Evolutionary conservation across 179 eudicot species (phyloP), one percentile per base, ranked within the genome.

Genomic region (Silene coronaria): DNA sequence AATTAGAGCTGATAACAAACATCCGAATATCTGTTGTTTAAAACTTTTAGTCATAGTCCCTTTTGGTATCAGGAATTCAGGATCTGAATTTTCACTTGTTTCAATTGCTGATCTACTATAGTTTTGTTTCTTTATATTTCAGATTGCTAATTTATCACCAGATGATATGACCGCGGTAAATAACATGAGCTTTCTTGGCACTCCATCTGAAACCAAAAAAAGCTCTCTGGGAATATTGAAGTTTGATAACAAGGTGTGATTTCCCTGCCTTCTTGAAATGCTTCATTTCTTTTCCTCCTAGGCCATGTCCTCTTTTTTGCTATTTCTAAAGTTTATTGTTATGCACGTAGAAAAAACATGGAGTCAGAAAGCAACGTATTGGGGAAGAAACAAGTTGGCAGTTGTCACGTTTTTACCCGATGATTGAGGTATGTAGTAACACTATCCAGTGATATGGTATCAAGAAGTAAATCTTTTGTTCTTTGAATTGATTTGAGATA

Each of bases 331-430:
- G 10, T 70, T 79, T 45, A 30, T 57, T 67, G 59, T 28, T 70
- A 34, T 76, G 61, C 58, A 73, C 79, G 32, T 82, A 92, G 98
- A 94, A 89, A 87, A 92, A 89, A 78, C 89, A 84, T 81, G 96
- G 84, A 72, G 82, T 86, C 45, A 85, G 98, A 83, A 94, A 94
- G 83, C 97, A 90, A 38, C 96, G 97, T 59, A 66, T 74, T 80
- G 97, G 89, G 34, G 95, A 89, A 87, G 97, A 90, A 84, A 74
- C 77, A 60, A 57, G 79, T 42, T 94, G 97, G 97, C 96, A 92
- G 66, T 81, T 92, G 76, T 90, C 90, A 61, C 97, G 98, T 58
- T 92, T 95, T 81, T 95, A 92, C 78, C 99, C 99, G 75, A 81
- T 92, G 82, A 77, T 95, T 74, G 99, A 95, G 95, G 99, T 95